These are phyloP conservation scores for Phlebiopsis gigantea DNA, from an alignment of 768 basidiomycete genomes.

Conservation along the genomic window DNA sequence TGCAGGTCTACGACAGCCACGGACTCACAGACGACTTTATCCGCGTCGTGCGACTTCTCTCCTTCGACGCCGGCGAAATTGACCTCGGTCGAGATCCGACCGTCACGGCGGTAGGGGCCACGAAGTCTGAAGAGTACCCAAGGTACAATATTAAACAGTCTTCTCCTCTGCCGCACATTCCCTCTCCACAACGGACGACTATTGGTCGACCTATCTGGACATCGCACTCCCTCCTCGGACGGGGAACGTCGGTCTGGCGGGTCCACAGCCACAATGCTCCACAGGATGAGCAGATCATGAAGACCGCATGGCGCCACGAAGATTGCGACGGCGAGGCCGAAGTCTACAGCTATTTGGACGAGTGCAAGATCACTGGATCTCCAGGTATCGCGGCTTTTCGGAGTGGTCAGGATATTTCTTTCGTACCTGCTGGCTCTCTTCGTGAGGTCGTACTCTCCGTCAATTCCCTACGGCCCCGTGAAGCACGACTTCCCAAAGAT, in stretches of 20 bases:
- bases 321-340: not conserved
- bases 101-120: not conserved
- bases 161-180: too few species aligned
- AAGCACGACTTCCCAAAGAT: not conserved
- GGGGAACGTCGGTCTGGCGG: slow-evolving; percentile 14
- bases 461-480: not conserved
- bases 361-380: not conserved
- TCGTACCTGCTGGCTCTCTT: not conserved
- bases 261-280: not conserved
- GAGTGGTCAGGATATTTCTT: not conserved
- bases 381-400: not conserved
- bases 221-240: slow-evolving; percentile 15
- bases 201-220: slow-evolving; percentile 6
- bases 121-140: not conserved
- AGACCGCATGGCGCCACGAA: slow-evolving; percentile 6
- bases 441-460: not conserved
- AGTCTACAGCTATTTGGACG: not conserved
- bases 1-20: slow-evolving; percentile 7
- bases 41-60: not conserved
- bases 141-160: not conserved
- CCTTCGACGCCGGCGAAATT: not conserved
- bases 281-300: not conserved
- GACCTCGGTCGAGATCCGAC: not conserved
- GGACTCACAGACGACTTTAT: not conserved
- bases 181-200: slow-evolving; percentile 1